phyloP scores from a whole-genome alignment of 352 stramenopile genomes.

The Pythium rhizo-oryzae region DNA sequence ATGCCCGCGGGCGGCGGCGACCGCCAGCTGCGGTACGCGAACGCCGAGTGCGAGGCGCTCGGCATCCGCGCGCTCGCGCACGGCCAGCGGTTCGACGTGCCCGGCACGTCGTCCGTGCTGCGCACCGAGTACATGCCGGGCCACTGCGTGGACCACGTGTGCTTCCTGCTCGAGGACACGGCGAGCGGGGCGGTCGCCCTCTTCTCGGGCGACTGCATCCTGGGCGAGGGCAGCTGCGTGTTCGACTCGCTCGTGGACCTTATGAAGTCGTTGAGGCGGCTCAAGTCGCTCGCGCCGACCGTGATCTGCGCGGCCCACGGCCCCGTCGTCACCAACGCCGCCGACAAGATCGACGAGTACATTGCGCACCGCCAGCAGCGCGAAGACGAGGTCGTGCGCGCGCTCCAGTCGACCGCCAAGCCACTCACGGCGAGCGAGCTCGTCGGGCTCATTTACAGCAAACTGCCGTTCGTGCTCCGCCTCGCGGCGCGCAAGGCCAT shows the following conservation, averaged over 20 bases:
- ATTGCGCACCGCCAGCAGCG: slow-evolving; percentile 72
- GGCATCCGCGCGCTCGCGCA: slow-evolving; percentile 46
- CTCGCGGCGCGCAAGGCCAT: slow-evolving; percentile 56
- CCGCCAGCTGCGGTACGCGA: slow-evolving; percentile 44
- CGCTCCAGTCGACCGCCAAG: background rate
- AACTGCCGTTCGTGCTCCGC: slow-evolving; percentile 54
- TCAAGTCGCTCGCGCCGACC: slow-evolving; percentile 41
- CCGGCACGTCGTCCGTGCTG: slow-evolving; percentile 31
- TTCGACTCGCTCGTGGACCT: slow-evolving; percentile 86
- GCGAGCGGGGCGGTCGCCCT: slow-evolving; percentile 28
- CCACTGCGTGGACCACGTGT: slow-evolving; percentile 87
- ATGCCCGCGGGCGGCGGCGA: slow-evolving; percentile 43
- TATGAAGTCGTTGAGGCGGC: slow-evolving; percentile 65
- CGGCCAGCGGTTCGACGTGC: slow-evolving; percentile 40
- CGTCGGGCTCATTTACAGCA: slow-evolving; percentile 53
- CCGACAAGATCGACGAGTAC: slow-evolving; percentile 76
- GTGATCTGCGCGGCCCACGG: slow-evolving; percentile 83
- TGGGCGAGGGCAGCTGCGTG: slow-evolving; percentile 83
- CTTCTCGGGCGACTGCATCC: slow-evolving; percentile 86
- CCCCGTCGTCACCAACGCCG: slow-evolving; percentile 61
- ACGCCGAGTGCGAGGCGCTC: slow-evolving; percentile 50
- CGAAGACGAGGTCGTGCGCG: slow-evolving; percentile 61
- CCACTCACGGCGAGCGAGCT: slow-evolving; percentile 50
- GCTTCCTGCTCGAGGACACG: slow-evolving; percentile 62
- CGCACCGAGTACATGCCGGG: slow-evolving; percentile 77